phyloP scores from a whole-genome alignment of 1,284 basidiomycete genomes.

The Sanghuangporus weigelae region DNA sequence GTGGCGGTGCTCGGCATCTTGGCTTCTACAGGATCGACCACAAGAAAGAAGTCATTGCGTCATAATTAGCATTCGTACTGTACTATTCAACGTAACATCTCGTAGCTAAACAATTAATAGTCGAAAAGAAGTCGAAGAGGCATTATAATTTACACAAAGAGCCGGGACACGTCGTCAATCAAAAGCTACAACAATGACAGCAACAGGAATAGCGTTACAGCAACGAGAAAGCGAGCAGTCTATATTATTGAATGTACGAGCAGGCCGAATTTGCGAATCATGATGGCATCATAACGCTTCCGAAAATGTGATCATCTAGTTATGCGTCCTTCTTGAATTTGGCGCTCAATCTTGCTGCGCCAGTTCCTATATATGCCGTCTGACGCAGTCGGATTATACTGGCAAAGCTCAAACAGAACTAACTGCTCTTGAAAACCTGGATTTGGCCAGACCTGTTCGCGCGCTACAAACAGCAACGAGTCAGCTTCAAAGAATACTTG shows the following conservation, averaged over 20 bases:
- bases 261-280: not conserved
- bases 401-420: conserved; percentile 69
- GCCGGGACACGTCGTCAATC: not conserved
- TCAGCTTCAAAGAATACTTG: not conserved
- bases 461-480: conserved; percentile 36
- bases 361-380: conserved; percentile 68
- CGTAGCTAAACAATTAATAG: not conserved
- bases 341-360: conserved; percentile 43
- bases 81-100: not conserved
- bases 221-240: not conserved
- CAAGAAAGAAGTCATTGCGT: not conserved
- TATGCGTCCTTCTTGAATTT: conserved; percentile 22
- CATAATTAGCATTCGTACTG: not conserved
- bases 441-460: conserved; percentile 75
- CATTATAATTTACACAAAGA: not conserved
- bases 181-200: not conserved
- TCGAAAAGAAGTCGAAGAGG: not conserved
- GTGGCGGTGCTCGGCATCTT: not conserved
- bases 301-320: not conserved
- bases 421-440: conserved; percentile 76
- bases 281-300: not conserved
- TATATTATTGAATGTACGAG: not conserved
- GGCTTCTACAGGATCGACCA: not conserved
- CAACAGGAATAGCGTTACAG: not conserved
- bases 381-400: conserved; percentile 54